Percentiles rank a stretch among this genome's conserved stretches.
phyloP scores from a whole-genome alignment of 352 stramenopile species.

The Phytophthora macrochlamydospora region DNA sequence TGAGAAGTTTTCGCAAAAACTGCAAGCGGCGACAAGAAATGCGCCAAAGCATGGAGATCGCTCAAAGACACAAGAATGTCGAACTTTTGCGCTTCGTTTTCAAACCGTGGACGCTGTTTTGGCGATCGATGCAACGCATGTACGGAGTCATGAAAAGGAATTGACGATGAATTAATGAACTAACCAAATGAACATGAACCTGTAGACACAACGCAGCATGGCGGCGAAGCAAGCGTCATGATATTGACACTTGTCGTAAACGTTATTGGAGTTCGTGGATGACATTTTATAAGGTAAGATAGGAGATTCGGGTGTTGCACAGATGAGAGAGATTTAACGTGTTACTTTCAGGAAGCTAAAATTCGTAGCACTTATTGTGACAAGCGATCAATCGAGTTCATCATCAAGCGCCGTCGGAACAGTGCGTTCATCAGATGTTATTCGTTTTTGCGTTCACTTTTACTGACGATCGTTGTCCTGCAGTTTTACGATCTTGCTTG shows the following conservation, averaged over 20 bases:
- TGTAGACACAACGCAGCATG: constrained; percentile 45
- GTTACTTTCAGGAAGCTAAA: constrained; percentile 33
- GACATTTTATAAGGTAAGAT: constrained; percentile 37
- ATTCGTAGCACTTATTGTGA: constrained; percentile 28
- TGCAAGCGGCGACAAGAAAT: constrained; percentile 31
- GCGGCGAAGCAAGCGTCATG: constrained; percentile 35
- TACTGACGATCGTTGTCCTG: neutral
- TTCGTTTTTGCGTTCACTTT: neutral
- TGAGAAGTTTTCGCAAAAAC: constrained; percentile 31
- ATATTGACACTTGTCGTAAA: constrained; percentile 8
- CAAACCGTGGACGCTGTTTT: constrained; percentile 45
- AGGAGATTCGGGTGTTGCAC: neutral
- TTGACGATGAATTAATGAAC: too few species aligned
- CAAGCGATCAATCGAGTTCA: constrained; percentile 30
- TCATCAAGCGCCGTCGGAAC: constrained; percentile 38
- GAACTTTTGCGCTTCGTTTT: constrained; percentile 42
- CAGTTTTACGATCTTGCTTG: constrained; percentile 31
- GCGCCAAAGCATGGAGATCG: constrained; percentile 17
- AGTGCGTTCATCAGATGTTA: constrained; percentile 17
- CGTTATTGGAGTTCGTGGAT: constrained; percentile 21
- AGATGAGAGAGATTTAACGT: neutral
- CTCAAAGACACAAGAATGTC: constrained; percentile 19
- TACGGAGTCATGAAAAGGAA: constrained; percentile 14
- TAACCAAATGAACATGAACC: too few species aligned
- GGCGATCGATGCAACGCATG: constrained; percentile 50